These are phyloP conservation scores for Fusarium bulbicola DNA, from an alignment of 2,329 filamentous ascomycete genomes.

Conservation along the genomic window DNA sequence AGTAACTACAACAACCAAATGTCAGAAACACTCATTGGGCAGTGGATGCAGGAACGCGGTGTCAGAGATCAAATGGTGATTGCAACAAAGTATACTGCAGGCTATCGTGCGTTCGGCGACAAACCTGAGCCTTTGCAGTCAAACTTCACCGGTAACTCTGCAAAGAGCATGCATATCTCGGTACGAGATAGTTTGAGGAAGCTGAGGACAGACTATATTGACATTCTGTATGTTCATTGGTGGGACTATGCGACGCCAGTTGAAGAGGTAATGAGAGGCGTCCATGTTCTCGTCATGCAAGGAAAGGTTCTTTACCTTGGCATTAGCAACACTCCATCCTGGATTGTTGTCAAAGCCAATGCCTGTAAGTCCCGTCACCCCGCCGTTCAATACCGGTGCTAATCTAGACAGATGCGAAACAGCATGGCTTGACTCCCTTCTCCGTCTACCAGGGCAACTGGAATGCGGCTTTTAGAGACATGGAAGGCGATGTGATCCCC, in stretches of 20 bases:
- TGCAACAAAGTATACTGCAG: background rate
- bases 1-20: background rate
- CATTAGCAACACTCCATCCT: slow-evolving; percentile 44
- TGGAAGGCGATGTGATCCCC: slow-evolving; percentile 46
- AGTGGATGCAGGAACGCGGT: fast-evolving
- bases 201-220: slow-evolving; percentile 49
- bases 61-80: background rate
- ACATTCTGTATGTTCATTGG: slow-evolving; percentile 46
- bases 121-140: background rate
- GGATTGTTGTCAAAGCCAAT: slow-evolving; percentile 36
- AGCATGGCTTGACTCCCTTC: slow-evolving; percentile 41
- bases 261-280: slow-evolving; percentile 12
- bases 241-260: slow-evolving; percentile 23
- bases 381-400: too few species aligned
- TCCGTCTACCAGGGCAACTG: slow-evolving; percentile 45
- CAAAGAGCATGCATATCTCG: slow-evolving; percentile 50
- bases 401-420: slow-evolving; percentile 25
- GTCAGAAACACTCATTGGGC: fast-evolving
- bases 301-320: slow-evolving; percentile 45
- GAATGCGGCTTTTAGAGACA: slow-evolving; percentile 39
- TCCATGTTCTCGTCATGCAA: slow-evolving; percentile 11
- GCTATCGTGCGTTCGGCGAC: fast-evolving
- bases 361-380: background rate
- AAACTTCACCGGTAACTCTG: slow-evolving; percentile 53
- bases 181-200: slow-evolving; percentile 53